phyloP scores from a whole-genome alignment of 2,329 filamentous ascomycete species.

The Nothophaeocryptopus gaeumannii region DNA sequence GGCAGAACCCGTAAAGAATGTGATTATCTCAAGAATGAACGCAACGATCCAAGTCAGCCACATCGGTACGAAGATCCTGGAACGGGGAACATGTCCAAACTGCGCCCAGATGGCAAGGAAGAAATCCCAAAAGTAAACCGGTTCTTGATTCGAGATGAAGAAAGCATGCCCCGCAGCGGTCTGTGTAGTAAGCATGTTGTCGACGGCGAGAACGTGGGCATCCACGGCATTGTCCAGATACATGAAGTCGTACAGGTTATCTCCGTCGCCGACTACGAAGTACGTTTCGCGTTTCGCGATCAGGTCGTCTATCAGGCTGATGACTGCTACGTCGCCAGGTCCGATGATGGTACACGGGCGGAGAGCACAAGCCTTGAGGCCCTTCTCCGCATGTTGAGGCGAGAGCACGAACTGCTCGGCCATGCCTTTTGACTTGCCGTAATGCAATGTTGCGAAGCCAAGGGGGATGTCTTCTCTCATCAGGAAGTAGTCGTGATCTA shows the following conservation, averaged over 20 bases:
- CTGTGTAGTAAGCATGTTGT: slow-evolving; percentile 64
- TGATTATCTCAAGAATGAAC: slow-evolving; percentile 45
- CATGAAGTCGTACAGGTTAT: slow-evolving; percentile 69
- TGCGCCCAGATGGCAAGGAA: slow-evolving; percentile 71
- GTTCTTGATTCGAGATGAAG: slow-evolving; percentile 85
- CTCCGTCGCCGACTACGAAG: slow-evolving; percentile 75
- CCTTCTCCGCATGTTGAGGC: slow-evolving; percentile 54
- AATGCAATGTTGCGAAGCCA: slow-evolving; percentile 70
- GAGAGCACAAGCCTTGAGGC: slow-evolving; percentile 57
- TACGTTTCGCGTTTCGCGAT: slow-evolving; percentile 66
- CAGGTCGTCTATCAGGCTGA: slow-evolving; percentile 70
- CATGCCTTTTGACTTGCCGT: slow-evolving; percentile 84
- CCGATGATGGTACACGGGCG: slow-evolving; percentile 89
- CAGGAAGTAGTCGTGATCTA: slow-evolving; percentile 70
- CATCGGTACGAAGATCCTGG: slow-evolving; percentile 49
- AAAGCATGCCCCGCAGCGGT: slow-evolving; percentile 75
- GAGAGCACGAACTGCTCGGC: slow-evolving; percentile 78
- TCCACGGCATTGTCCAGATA: slow-evolving; percentile 69
- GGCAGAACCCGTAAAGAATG: slow-evolving; percentile 46
- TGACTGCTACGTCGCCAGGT: slow-evolving; percentile 76
- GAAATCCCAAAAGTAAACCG: slow-evolving; percentile 90
- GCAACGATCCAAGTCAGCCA: slow-evolving; percentile 50
- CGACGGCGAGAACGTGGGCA: slow-evolving; percentile 77
- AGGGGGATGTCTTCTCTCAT: slow-evolving; percentile 76
- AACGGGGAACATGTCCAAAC: slow-evolving; percentile 54